These are phyloP conservation scores for Pseudocohnilembus persalinus DNA, from an alignment of 169 alveolate genomes.

Conservation along the genomic window DNA sequence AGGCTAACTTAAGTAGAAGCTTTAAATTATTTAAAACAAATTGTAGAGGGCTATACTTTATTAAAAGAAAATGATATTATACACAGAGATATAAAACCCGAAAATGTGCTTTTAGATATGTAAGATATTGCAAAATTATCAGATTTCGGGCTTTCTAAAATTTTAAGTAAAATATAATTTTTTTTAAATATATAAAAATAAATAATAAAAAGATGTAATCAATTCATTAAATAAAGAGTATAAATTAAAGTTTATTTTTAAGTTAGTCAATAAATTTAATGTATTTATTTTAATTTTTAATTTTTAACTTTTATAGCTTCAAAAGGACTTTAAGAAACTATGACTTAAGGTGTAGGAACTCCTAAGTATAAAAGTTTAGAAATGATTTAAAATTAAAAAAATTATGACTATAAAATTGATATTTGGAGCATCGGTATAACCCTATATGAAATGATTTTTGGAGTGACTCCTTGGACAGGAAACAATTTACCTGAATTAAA, in stretches of 20 bases:
- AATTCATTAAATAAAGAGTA: not conserved
- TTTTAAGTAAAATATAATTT: constrained; percentile 17
- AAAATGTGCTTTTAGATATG: constrained; percentile 23
- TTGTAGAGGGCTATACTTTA: constrained; percentile 43
- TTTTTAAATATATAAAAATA: not conserved
- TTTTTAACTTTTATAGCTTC: constrained; percentile 47
- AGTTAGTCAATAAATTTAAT: not conserved
- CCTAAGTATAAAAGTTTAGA: constrained; percentile 63
- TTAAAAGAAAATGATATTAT: constrained; percentile 28
- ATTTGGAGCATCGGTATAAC: constrained; percentile 66
- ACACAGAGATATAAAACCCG: constrained; percentile 52
- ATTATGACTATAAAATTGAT: constrained; percentile 55
- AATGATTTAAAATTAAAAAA: constrained; percentile 25
- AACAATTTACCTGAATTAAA: not conserved
- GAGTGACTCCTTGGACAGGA: constrained; percentile 26
- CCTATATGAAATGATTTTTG: constrained; percentile 53
- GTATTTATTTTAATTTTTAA: constrained; percentile 44
- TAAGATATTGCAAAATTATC: constrained; percentile 38
- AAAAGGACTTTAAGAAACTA: not conserved
- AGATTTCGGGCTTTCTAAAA: constrained; percentile 49
- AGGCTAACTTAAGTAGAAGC: constrained; percentile 32
- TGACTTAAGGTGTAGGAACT: constrained; percentile 53
- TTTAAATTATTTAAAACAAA: constrained; percentile 37
- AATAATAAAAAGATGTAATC: constrained; percentile 7
- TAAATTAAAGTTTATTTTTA: not conserved